Evolutionary conservation across 495 filamentous ascomycete genomes (phyloP), one percentile per base, ranked within the genome.

Genomic region (Hapsidospora chrysogenum): DNA sequence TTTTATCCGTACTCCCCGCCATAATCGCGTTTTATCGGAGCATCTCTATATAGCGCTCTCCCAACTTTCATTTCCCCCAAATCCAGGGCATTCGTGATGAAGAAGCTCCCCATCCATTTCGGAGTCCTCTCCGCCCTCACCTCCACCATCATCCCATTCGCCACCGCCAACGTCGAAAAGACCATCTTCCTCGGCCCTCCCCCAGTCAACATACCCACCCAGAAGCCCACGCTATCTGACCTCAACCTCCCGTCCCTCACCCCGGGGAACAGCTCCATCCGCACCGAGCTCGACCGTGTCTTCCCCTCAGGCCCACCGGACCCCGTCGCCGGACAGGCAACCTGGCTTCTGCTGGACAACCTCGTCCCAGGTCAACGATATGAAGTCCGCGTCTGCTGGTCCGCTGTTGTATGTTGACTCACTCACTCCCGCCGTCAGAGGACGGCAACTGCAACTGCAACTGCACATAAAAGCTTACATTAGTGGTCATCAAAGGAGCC

Each of bases 351-450:
- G 21, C 68, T 97, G n/a, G 69, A 85, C 36, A 57, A 69, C n/a
- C 65, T 97, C 33, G 64, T 53, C 14, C 65, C 72, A 14, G 68
- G 73, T 8, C 78, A 79, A 46, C 72, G 86, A 40, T 93, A 96
- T 61, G 89, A 97, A 61, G 72, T 93, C 21, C 72, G 89, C 16
- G 65, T 95, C 41, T 97, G 89, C 57, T 97, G 89, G 89, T 63
- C 80, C 42, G 89, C 89, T 29, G 92, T 76, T 20, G 87, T 92
- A 70, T 55, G 78, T 13, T n/a, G n/a, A n/a, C n/a, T n/a, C n/a
- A n/a, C n/a, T n/a, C n/a, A n/a, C n/a, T n/a, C n/a, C n/a, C n/a
- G n/a, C n/a, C n/a, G n/a, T n/a, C n/a, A n/a, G n/a, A n/a, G n/a
- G n/a, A n/a, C n/a, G n/a, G n/a, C n/a, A n/a, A n/a, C n/a, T n/a